These are phyloP conservation scores for Raphanus hybrid DNA, from an alignment of 441 rosid genomes.

Conservation along the genomic window DNA sequence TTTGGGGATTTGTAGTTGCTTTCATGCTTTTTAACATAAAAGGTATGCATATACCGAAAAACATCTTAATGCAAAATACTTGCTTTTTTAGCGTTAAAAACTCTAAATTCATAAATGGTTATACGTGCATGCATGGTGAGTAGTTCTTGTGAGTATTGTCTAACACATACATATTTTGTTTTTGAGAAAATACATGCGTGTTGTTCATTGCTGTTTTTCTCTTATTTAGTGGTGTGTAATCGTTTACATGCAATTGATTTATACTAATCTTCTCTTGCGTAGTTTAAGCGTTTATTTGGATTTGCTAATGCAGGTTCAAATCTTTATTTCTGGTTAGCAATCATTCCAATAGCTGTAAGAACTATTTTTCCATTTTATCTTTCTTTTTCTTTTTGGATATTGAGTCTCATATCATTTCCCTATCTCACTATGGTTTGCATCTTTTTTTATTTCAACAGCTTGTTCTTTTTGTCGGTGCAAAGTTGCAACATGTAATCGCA, in stretches of 20 bases:
- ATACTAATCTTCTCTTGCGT: not conserved
- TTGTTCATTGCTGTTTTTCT: too few relatives aligned
- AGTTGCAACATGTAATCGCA: conserved; percentile 74
- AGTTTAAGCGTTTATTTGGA: conserved; percentile 1
- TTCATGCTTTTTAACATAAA: conserved; percentile 90
- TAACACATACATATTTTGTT: too few relatives aligned
- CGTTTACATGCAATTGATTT: too few relatives aligned
- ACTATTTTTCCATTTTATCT: not conserved
- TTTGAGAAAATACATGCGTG: too few relatives aligned
- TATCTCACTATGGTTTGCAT: conserved; percentile 14
- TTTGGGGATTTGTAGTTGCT: conserved; percentile 92
- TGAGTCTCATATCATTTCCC: conserved; percentile 13
- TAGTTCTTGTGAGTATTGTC: too few relatives aligned
- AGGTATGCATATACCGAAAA: conserved; percentile 48
- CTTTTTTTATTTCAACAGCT: conserved; percentile 45
- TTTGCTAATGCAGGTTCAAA: conserved; percentile 69
- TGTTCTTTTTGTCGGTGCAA: conserved; percentile 65
- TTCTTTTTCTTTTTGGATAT: not conserved
- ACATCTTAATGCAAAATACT: too few relatives aligned
- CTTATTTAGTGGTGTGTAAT: too few relatives aligned
- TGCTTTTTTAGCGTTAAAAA: too few relatives aligned
- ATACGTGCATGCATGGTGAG: too few relatives aligned
- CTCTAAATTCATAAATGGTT: too few relatives aligned
- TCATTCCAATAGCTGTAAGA: conserved; percentile 83
- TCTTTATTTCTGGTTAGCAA: conserved; percentile 97